Percentiles rank a stretch among this genome's conserved stretches.
These are phyloP conservation scores for Cyberlindnera saturnus DNA, from an alignment of 805 yeast species.

Conservation along the genomic window DNA sequence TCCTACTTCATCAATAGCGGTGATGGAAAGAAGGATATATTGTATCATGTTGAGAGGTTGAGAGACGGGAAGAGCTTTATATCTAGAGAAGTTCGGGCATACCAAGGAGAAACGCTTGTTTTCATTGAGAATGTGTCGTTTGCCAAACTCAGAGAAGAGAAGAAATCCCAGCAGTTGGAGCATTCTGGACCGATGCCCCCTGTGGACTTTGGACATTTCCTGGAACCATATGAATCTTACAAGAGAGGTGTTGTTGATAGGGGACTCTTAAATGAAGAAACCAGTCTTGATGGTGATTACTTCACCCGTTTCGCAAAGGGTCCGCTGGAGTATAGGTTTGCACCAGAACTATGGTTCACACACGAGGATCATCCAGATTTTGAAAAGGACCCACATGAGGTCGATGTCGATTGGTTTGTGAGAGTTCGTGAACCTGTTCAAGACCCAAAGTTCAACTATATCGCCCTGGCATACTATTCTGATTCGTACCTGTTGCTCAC, in stretches of 20 bases:
- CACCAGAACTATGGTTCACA: slow-evolving; percentile 26
- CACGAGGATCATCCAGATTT: slow-evolving; percentile 13
- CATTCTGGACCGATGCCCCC: slow-evolving; percentile 15
- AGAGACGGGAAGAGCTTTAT: slow-evolving; percentile 48
- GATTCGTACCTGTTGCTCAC: slow-evolving; percentile 51
- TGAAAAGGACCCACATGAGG: slow-evolving; percentile 16
- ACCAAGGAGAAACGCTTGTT: slow-evolving; percentile 45
- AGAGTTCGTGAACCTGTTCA: slow-evolving; percentile 12
- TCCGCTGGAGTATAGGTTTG: slow-evolving; percentile 29
- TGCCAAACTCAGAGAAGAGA: slow-evolving; percentile 4
- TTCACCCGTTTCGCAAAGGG: slow-evolving; percentile 29
- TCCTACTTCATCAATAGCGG: slow-evolving; percentile 58
- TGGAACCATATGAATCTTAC: slow-evolving; percentile 10
- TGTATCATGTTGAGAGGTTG: slow-evolving; percentile 47
- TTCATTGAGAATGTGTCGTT: slow-evolving; percentile 44
- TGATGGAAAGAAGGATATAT: slow-evolving; percentile 36
- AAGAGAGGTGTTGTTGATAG: slow-evolving; percentile 10
- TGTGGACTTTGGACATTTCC: slow-evolving; percentile 7
- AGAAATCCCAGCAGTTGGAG: slow-evolving; percentile 10
- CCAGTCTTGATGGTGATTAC: slow-evolving; percentile 10
- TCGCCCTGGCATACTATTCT: slow-evolving; percentile 52
- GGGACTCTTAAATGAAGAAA: slow-evolving; percentile 7
- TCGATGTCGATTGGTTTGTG: slow-evolving; percentile 11
- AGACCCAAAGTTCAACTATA: slow-evolving; percentile 38
- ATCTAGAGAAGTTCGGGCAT: slow-evolving; percentile 48